Base-by-base conservation (phyloP, 2,329 filamentous ascomycete species). In the Phaeosphaeriaceae sp. region DNA sequence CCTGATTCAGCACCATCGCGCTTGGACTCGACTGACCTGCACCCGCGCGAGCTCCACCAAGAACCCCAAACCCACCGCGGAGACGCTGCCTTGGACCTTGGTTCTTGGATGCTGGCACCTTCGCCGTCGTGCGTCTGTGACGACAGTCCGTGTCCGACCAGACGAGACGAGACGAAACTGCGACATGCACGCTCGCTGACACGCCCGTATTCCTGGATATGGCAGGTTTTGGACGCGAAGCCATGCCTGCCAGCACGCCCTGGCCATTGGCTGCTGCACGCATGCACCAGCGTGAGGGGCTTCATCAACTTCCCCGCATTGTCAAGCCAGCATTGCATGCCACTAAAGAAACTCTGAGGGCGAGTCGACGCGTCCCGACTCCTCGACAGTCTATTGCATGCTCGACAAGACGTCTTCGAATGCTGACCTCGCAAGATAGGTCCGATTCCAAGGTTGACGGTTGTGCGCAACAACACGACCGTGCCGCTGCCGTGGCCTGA, bases 221-320 rank as follows among this genome's bases (percentile, higher is more conserved):
- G 19, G 52, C 54, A 48, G 25, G 51, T 51, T 42, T 52, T 42
- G 47, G 46, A 56, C 13, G 25, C 45, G 31, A n/a, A 36, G 49
- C 33, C 50, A 47, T 36, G 51, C 31, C 42, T 36, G 44, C 53
- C 46, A 52, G 51, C 21, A 62, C 41, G 49, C 41, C 49, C 49
- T 5, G 46, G 45, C 59, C 31, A 67, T 68, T 67, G 67, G 64
- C 59, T 57, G 40, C 40, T 59, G 51, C 21, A 51, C 10, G 45
- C 45, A 47, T 47, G 44, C 56, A 56, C 54, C 53, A 54, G 50
- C 60, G 58, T 53, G 56, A 63, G 63, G 52, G 47, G 51, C 62
- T 65, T 62, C 56, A 56, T 57, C 54, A 57, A 48, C 63, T 66
- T 75, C 73, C 73, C 72, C 73, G 71, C 73, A 76, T 69, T 67